Evolutionary conservation across 495 filamentous ascomycete genomes (phyloP), one percentile per base, ranked within the genome.

Genomic region (Daldinia decipiens): DNA sequence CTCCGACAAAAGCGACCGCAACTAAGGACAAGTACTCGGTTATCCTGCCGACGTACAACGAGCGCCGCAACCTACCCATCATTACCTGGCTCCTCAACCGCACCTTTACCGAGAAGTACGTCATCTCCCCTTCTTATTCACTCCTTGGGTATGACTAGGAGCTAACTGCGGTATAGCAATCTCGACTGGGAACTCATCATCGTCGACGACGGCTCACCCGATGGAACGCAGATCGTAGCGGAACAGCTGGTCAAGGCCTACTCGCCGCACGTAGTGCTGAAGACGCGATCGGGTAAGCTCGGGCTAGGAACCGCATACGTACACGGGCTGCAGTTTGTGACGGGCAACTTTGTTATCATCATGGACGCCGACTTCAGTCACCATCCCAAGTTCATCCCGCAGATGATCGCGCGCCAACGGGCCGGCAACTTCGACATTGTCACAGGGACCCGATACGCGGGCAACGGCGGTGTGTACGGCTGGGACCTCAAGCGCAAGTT

Each of bases 351-450:
- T 79, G 91, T 99, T 65, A 92, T 99, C 84, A 99, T 99, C 85
- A 98, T 99, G 95, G 95, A 99, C 84, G 95, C 95, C 80, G 95
- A 99, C 81, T 99, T 99, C 88, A 92, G 88, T 76, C 96, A 99
- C 84, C 95, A 99, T 82, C 94, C 94, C 76, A 97, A 97, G 83
- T 98, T 97, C 86, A 93, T 98, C 77, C 88, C 92, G 61, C 83
- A 90, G 74, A 96, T 97, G 93, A 92, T 97, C 67, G 81, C 82
- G 59, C 87, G 86, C 74, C 93, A 95, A 80, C 84, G 84, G 80
- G 78, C 76, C 24, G 84, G 81, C 70, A 87, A 92, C 79, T 95
- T 92, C 82, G 95, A 99, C 76, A 99, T 99, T 75, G 95, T 99
- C 9, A 97, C 94, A 24, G 95, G 95, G 40, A 99, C 95, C 62